Percentiles rank a stretch among this genome's conserved stretches.
These are phyloP conservation scores for Melampsora larici-populina DNA, from an alignment of 1,284 basidiomycete species.

Conservation along the genomic window DNA sequence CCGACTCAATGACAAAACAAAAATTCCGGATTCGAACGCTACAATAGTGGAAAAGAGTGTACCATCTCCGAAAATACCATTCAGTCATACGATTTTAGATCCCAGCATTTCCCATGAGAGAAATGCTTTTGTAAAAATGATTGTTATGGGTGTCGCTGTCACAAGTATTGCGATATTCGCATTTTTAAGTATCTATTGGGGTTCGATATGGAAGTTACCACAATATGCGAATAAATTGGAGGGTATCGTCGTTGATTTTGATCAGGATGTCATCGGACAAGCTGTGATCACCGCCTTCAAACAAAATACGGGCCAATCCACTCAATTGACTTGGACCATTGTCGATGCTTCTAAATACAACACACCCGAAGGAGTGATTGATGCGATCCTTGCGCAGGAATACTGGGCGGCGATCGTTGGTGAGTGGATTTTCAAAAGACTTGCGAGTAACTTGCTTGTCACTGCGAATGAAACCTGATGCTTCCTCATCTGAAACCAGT, in stretches of 20 bases:
- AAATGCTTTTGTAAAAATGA: background rate
- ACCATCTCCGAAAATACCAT: background rate
- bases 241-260: constrained; percentile 28
- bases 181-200: constrained; percentile 33
- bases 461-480: background rate
- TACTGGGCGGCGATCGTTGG: constrained; percentile 34
- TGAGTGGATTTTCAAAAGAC: background rate
- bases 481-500: background rate
- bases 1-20: background rate
- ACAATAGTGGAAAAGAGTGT: background rate
- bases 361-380: background rate
- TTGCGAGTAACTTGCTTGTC: no score
- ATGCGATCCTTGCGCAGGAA: constrained; percentile 16
- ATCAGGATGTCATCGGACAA: constrained; percentile 26
- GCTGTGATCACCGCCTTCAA: constrained; percentile 18
- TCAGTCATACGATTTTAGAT: background rate
- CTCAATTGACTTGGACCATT: constrained; percentile 21
- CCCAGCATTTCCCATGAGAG: background rate
- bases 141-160: background rate
- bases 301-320: constrained; percentile 5
- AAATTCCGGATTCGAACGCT: background rate
- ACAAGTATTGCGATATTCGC: background rate
- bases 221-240: constrained; percentile 15
- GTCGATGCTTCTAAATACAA: constrained; percentile 16
- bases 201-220: constrained; percentile 21